phyloP scores from a whole-genome alignment of 495 filamentous ascomycete genomes.

The Ramalina intermedia region DNA sequence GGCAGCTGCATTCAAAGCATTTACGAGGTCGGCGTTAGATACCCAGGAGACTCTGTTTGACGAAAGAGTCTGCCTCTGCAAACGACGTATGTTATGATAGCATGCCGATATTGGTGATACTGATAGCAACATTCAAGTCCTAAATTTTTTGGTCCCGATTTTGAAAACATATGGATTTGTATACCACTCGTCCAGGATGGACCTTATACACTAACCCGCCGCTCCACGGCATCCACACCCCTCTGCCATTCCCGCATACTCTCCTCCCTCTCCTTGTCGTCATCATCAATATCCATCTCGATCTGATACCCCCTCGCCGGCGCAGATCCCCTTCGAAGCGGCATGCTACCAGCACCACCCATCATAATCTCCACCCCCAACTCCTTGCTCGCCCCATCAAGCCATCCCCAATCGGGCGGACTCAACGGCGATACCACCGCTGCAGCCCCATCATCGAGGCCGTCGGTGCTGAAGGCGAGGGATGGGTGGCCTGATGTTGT shows the following conservation, averaged over 20 bases:
- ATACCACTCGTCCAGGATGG: too few relatives aligned
- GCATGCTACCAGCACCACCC: background rate
- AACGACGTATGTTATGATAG: too few relatives aligned
- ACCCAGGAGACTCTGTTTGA: too few relatives aligned
- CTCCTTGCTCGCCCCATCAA: background rate
- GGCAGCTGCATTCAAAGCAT: too few relatives aligned
- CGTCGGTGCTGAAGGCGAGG: background rate
- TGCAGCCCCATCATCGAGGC: background rate
- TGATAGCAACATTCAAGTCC: too few relatives aligned
- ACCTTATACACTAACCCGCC: background rate
- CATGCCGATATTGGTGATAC: too few relatives aligned
- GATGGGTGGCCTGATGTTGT: background rate
- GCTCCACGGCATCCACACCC: background rate
- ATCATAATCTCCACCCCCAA: background rate
- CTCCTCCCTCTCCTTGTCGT: background rate
- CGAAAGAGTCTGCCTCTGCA: too few relatives aligned
- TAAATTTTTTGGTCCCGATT: too few relatives aligned
- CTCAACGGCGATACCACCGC: background rate
- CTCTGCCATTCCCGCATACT: background rate
- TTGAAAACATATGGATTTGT: too few relatives aligned
- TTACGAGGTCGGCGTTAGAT: too few relatives aligned
- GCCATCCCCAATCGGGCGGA: background rate
- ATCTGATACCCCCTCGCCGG: slow-evolving; percentile 1
- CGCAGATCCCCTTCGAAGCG: background rate
- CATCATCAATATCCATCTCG: background rate